These are phyloP conservation scores for Penicillium manginii DNA, from an alignment of 495 filamentous ascomycete species.

Conservation along the genomic window DNA sequence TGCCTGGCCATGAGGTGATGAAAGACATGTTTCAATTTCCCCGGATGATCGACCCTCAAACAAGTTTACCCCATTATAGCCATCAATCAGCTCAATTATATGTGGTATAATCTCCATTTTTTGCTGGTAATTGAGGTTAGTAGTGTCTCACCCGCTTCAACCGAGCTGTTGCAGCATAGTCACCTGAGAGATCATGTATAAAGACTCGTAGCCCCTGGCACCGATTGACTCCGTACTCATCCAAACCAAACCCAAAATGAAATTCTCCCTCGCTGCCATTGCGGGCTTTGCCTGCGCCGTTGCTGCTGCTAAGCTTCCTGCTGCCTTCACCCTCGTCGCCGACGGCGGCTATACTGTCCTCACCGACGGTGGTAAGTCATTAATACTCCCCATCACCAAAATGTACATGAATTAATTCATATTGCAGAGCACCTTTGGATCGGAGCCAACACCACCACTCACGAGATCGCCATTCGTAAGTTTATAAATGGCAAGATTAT, in stretches of 20 bases:
- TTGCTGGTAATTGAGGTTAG: constrained; percentile 8
- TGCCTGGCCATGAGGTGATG: neutral
- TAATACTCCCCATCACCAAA: neutral
- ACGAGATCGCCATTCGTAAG: constrained; percentile 36
- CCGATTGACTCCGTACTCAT: neutral
- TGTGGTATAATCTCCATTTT: constrained; percentile 9
- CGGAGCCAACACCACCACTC: constrained; percentile 25
- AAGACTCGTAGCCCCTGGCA: neutral
- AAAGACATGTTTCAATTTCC: constrained; percentile 19
- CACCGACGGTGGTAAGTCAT: constrained; percentile 36
- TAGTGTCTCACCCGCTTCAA: constrained; percentile 16
- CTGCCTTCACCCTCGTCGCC: constrained; percentile 38
- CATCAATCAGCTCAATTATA: neutral
- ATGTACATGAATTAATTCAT: constrained; percentile 2
- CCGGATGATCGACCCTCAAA: constrained; percentile 2
- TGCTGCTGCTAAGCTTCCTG: constrained; percentile 32
- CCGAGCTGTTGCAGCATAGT: neutral
- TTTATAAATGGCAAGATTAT: neutral
- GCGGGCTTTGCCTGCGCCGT: constrained; percentile 31
- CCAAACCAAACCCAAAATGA: constrained; percentile 27
- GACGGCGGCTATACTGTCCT: constrained; percentile 36
- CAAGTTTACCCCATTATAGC: neutral
- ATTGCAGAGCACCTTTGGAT: constrained; percentile 25
- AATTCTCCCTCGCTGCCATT: constrained; percentile 34
- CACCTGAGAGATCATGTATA: constrained; percentile 10